phyloP scores from a whole-genome alignment of 78 protist genomes.

The Speleostelium caveatum region DNA sequence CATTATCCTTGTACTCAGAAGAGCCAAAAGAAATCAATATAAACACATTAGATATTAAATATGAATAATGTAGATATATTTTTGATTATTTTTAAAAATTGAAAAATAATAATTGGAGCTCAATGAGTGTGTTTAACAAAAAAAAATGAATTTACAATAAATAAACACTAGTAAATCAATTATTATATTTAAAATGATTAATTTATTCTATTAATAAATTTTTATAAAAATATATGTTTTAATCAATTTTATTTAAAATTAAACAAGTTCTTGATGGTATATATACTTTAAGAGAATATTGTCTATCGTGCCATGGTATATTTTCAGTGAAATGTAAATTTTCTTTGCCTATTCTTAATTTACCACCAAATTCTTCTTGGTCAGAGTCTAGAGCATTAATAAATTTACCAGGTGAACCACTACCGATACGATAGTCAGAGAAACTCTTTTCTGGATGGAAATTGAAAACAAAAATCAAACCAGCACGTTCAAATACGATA shows the following conservation, averaged over 20 bases:
- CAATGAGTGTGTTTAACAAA: no score
- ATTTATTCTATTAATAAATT: no score
- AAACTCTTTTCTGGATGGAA: conserved; percentile 86
- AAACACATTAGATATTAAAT: background rate
- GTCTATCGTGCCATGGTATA: conserved; percentile 64
- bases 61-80: no score
- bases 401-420: conserved; percentile 53
- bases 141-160: no score
- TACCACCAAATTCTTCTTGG: conserved; percentile 73
- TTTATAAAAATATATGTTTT: no score
- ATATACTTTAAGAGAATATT: conserved; percentile 54
- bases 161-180: no score
- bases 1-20: background rate
- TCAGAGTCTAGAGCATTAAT: conserved; percentile 58
- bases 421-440: conserved; percentile 85
- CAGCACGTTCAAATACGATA: conserved; percentile 88
- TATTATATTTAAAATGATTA: no score
- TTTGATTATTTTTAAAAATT: no score
- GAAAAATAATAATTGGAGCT: no score
- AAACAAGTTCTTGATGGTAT: conserved; percentile 76
- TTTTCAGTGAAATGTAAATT: conserved; percentile 30
- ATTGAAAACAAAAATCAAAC: conserved; percentile 88
- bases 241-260: conserved; percentile 31
- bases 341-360: conserved; percentile 4
- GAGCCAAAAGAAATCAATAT: background rate